Conservation (phyloP, 2,329 filamentous ascomycete genomes). For the Fusarium chaquense region DNA sequence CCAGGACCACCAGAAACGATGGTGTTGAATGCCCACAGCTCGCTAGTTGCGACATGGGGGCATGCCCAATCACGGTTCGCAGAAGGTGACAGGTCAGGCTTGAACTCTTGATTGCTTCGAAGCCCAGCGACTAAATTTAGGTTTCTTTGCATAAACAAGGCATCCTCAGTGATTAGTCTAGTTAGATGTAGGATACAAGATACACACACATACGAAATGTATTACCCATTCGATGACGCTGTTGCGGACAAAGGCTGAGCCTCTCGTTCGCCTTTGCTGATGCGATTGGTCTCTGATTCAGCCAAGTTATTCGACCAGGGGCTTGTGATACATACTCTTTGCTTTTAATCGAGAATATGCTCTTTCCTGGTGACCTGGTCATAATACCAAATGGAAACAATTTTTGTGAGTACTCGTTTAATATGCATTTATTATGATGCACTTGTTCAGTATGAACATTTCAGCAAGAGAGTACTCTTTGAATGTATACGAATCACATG, state of each 20-base stretch:
- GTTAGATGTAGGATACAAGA: not conserved
- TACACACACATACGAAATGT: not conserved
- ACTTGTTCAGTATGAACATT: not conserved
- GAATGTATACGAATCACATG: not conserved
- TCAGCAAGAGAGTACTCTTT: no score
- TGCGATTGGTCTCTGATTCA: conserved; percentile 18
- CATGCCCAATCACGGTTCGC: conserved; percentile 14
- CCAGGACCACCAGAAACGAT: not conserved
- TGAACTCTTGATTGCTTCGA: conserved; percentile 5
- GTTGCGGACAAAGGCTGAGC: conserved; percentile 3
- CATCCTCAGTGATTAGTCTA: not conserved
- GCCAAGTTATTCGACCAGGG: conserved; percentile 8
- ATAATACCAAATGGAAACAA: not conserved
- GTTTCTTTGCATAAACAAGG: conserved; percentile 2
- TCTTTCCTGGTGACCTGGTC: not conserved
- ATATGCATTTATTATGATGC: not conserved
- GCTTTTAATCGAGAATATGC: not conserved
- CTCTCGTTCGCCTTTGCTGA: not conserved
- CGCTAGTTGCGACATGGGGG: not conserved
- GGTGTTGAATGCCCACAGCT: conserved; percentile 9
- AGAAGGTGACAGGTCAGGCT: not conserved
- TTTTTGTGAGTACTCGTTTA: not conserved
- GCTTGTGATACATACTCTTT: conserved; percentile 2
- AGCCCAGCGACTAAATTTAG: conserved; percentile 11
- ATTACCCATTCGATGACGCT: conserved; percentile 5